Evolutionary conservation across 345 rosid genomes (phyloP).

Genomic region (Eucalyptus rudis): DNA sequence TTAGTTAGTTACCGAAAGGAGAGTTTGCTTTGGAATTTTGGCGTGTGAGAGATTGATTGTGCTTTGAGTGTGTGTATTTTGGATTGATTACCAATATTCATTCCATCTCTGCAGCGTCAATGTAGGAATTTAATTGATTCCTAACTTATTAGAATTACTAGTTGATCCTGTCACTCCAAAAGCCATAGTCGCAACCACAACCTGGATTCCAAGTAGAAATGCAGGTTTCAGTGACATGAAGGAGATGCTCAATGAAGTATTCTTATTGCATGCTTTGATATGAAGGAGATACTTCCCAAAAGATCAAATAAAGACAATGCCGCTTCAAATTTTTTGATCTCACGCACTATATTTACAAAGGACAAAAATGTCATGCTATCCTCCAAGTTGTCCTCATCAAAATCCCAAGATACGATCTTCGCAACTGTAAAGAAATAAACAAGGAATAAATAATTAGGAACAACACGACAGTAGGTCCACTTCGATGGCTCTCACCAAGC

Average conservation of each 20-base stretch:
- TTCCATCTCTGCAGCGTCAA: not conserved
- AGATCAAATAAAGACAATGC: not conserved
- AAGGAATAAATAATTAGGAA: not conserved
- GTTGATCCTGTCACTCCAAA: slow-evolving; percentile 44
- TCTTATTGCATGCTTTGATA: not conserved
- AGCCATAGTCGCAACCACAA: slow-evolving; percentile 85
- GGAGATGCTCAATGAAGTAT: not conserved
- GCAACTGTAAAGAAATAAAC: slow-evolving; percentile 31
- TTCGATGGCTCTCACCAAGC: not conserved
- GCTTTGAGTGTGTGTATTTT: not conserved
- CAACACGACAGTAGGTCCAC: not conserved
- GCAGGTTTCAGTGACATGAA: not conserved
- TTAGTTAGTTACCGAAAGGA: not conserved
- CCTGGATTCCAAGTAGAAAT: slow-evolving; percentile 15
- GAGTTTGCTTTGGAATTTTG: not conserved
- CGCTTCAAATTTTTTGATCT: not conserved
- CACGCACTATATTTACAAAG: not conserved
- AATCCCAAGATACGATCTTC: slow-evolving; percentile 63
- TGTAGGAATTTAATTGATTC: not conserved
- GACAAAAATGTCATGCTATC: slow-evolving; percentile 4
- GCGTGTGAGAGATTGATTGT: not conserved
- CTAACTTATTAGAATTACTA: too few species aligned
- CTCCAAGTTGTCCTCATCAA: slow-evolving; percentile 60
- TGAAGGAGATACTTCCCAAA: not conserved
- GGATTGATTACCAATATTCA: not conserved